Percentiles rank a stretch among this genome's conserved stretches.
Conservation (phyloP, 2,329 filamentous ascomycete species). For the Pseudofabraea citricarpa region DNA sequence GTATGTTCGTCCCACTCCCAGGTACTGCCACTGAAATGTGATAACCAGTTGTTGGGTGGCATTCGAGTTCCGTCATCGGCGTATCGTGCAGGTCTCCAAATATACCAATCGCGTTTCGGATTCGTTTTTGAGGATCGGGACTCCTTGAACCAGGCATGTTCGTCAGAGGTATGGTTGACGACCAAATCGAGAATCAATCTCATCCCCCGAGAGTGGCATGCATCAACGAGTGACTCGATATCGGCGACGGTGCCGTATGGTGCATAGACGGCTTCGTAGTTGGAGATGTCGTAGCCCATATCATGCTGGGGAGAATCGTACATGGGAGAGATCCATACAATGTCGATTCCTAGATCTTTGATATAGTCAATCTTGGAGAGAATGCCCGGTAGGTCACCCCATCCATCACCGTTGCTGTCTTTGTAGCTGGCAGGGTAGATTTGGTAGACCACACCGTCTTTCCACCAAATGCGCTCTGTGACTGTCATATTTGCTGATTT, state of each 20-base stretch:
- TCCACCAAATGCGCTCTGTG: slow-evolving; percentile 42
- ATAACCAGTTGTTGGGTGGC: slow-evolving; percentile 71
- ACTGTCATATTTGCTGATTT: slow-evolving; percentile 8
- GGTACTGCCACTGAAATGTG: slow-evolving; percentile 53
- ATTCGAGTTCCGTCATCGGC: slow-evolving; percentile 53
- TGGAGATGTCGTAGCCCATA: slow-evolving; percentile 66
- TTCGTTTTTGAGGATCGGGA: slow-evolving; percentile 44
- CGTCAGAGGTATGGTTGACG: slow-evolving; percentile 70
- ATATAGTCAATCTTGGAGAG: slow-evolving; percentile 58
- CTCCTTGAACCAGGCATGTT: slow-evolving; percentile 62
- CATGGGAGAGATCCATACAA: slow-evolving; percentile 64
- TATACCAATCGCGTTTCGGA: slow-evolving; percentile 58
- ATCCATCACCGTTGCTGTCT: slow-evolving; percentile 53
- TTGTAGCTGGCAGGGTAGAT: slow-evolving; percentile 55
- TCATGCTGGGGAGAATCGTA: slow-evolving; percentile 60
- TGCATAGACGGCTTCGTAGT: slow-evolving; percentile 61
- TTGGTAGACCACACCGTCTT: slow-evolving; percentile 51
- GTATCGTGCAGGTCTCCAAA: slow-evolving; percentile 56
- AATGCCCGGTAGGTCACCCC: slow-evolving; percentile 58
- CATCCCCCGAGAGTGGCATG: slow-evolving; percentile 59
- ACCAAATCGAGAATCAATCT: slow-evolving; percentile 71
- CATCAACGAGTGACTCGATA: slow-evolving; percentile 56
- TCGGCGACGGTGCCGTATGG: slow-evolving; percentile 64
- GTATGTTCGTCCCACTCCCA: slow-evolving; percentile 73
- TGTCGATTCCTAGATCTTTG: slow-evolving; percentile 53